Evolutionary conservation across 208 protist species (phyloP), one percentile per base, ranked within the genome.

Genomic region (Borovskyia barvae): DNA sequence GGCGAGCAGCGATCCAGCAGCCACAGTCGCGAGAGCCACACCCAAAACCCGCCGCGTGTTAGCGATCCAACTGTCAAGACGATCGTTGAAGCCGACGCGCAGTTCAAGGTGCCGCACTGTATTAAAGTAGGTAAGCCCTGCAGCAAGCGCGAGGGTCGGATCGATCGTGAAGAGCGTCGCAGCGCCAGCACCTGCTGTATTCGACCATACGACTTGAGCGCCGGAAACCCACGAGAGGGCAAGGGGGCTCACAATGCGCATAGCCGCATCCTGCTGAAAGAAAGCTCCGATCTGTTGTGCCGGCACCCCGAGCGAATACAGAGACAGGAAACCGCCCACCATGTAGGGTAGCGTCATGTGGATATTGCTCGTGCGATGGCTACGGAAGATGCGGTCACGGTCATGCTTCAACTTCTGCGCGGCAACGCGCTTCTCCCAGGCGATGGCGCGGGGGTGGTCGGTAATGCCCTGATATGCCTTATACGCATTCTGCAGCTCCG

Each of bases 361-460:
- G 17, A 88, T 43, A 53, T 95, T 95, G 62, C 81, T 90, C 5
- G 82, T 91, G 47, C 67, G 74, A 59, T 91, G 55, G 42, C 43
- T 77, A 29, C 75, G 71, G 46, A 93, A 92, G 49, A 95, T 87
- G 47, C 82, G 74, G 14, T 80, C 72, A n/a, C 86, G 83, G 50
- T 93, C 84, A 50, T 87, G 85, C 59, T 86, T 80, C 9, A 95
- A 69, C 57, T 93, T 93, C 67, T 92, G 80, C 24, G 76, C 66
- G 0, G 82, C 84, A 3, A 93, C 82, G 11, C 83, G 77, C 66
- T 85, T 93, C 40, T 95, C 90, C 85, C 90, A 92, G 33, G 65
- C 28, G 28, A 92, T 90, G 14, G 86, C 84, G 7, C 75, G 52
- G 0, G 90, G 90, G 70, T 95, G 90, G 2, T 91, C 55, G 29